Evolutionary conservation across 2,329 filamentous ascomycete species (phyloP), one percentile per base, ranked within the genome.

Genomic region (Fusarium palustre): DNA sequence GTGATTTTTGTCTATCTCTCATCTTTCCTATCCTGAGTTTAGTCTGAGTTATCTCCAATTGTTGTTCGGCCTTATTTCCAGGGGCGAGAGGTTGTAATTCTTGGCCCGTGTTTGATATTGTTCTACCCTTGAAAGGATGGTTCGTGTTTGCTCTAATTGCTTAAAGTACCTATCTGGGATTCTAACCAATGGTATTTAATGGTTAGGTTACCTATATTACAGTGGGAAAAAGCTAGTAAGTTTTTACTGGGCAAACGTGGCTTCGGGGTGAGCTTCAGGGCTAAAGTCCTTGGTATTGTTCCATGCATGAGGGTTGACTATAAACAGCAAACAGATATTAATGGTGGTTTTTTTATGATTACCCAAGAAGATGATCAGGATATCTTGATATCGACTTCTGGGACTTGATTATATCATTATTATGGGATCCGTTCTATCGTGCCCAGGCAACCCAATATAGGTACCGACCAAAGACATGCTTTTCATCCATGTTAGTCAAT

Each of bases 231-330:
- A 46, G 18, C 39, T 41, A 22, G 24, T 13, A 22, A 22, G 20
- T 31, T 38, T 38, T 43, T 18, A 25, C 10, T 25, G 18, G 15
- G 39, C 62, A 65, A 65, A 59, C 60, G 59, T 59, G 43, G 24
- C 15, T 48, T 53, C 20, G 30, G 30, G 31, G 25, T 22, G 38
- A 33, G 38, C 28, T 30, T 55, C 41, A 13, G 53, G 20, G 31
- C 57, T 60, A 60, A 30, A 43, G 41, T 25, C 20, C n/a, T 43
- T 56, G 10, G 36, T 38, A 63, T 63, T 63, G 59, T 57, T 57
- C 42, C 9, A 28, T 52, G 48, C 24, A 50, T 50, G 33, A 50
- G 46, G 13, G 31, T 16, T 34, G 34, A 13, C 3, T 18, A 36
- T 30, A 9, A 22, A 41, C 20, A 25, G 16, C 22, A 43, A 43